Base-by-base conservation (phyloP, 2,329 filamentous ascomycete species). In the Sordariomycetes sp. region DNA sequence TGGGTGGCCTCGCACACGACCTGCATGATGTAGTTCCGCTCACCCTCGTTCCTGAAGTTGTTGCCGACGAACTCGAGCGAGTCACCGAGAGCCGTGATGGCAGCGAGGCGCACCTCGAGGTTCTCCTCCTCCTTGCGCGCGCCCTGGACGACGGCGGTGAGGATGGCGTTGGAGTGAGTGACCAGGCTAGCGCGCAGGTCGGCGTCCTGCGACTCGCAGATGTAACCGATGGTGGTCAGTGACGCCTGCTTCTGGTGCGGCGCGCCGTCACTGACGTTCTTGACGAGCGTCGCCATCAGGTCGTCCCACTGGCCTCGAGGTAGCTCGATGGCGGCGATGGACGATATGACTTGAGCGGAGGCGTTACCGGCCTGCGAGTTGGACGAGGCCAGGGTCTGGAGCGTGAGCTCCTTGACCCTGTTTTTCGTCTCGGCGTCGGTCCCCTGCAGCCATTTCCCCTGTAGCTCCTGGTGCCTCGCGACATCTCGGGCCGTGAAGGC, bases 11-110 rank as follows among this genome's bases (percentile, higher is more conserved):
- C 94, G 75, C 94, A 99, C 66, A 99, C 90, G 63, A 99, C 94
- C 77, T 99, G 94, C 94, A 99, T 99, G 68, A 99, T 99, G 78
- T 97, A 99, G 77, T 99, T 99, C 64, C 94, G 86, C 79, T 99
- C 94, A 66, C 92, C 94, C 74, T 99, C 94, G 67, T 97, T 94
- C 74, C 96, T 95, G 73, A 99, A 99, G 76, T 99, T 99, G 74
- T 90, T 95, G 63, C 90, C 84, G 59, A 99, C 92, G 67, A 99
- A 99, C 72, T 99, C 94, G 60, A 97, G 85, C 45, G 92, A 96
- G 73, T 99, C 94, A 65, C 91, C 89, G 52, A 99, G 85, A 52
- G 94, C 94, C 54, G 89, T 89, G 68, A 99, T 94, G 67, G 94
- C 94, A 56, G 94, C 90, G 64, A 90, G 81, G 62, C 94, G 89